A percentile compares a stretch with the other conserved stretches of the same genome.
Conservation (phyloP, 805 yeast species). For the Candida nonsorbophila region DNA sequence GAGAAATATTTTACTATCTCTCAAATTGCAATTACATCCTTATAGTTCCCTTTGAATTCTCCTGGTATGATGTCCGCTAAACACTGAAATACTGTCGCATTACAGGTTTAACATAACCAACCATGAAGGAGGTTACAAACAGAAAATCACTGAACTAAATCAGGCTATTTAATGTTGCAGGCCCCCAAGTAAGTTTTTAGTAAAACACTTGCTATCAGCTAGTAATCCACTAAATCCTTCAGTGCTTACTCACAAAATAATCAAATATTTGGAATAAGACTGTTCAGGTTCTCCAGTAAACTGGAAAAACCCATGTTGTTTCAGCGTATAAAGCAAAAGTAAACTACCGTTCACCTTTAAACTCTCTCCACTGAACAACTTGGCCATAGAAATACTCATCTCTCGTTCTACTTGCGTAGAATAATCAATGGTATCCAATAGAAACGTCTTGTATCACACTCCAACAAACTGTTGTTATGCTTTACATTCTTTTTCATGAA, state of each 20-base stretch:
- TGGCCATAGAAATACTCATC: conserved; percentile 15
- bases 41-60: conserved; percentile 4
- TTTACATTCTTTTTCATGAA: conserved; percentile 1
- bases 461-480: no score
- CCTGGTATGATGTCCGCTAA: conserved; percentile 3
- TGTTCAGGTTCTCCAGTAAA: no score
- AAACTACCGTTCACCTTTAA: conserved; percentile 23
- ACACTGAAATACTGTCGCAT: no score
- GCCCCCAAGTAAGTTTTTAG: conserved; percentile 6
- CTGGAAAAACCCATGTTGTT: conserved; percentile 19
- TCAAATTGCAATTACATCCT: conserved; percentile 1
- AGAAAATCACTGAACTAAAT: conserved; percentile 2
- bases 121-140: conserved; percentile 25
- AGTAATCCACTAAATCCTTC: conserved; percentile 27
- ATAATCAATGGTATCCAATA: no score
- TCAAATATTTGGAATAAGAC: conserved; percentile 24
- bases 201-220: conserved; percentile 6
- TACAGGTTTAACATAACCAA: conserved; percentile 17
- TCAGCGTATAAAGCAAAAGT: conserved; percentile 22
- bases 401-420: no score
- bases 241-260: conserved; percentile 24
- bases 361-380: conserved; percentile 26
- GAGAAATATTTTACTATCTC: no score
- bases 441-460: no score
- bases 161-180: conserved; percentile 4